phyloP scores from a whole-genome alignment of 345 rosid genomes.

The Erysimum cheiranthoides region DNA sequence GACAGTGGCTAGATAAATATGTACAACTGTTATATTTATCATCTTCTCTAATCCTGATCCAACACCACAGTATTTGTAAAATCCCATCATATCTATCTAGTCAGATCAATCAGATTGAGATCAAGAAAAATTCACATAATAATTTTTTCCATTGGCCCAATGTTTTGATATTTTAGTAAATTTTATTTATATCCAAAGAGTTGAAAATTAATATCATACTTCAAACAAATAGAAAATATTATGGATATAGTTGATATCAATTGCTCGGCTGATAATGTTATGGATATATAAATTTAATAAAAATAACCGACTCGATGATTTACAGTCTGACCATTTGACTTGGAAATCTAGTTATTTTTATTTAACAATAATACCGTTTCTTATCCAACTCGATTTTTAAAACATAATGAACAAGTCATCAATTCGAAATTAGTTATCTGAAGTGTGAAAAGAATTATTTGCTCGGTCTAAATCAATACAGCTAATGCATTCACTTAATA shows the following conservation, averaged over 20 bases:
- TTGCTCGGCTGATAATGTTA: too few relatives aligned
- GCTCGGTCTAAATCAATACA: conserved; percentile 32
- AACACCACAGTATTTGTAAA: not conserved
- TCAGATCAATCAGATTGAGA: not conserved
- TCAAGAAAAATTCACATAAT: too few relatives aligned
- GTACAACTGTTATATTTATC: not conserved
- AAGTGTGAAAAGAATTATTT: conserved; percentile 30
- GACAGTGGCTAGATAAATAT: not conserved
- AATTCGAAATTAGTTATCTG: not conserved
- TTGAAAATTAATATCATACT: too few relatives aligned
- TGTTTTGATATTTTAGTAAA: too few relatives aligned
- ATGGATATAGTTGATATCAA: not conserved
- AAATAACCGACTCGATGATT: not conserved
- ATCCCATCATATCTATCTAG: not conserved
- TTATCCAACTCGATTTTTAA: not conserved
- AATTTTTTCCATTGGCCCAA: too few relatives aligned
- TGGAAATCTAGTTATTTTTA: not conserved
- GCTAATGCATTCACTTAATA: conserved; percentile 28
- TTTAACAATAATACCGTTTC: conserved; percentile 10
- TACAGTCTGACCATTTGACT: too few relatives aligned
- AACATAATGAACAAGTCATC: conserved; percentile 1
- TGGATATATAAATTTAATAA: too few relatives aligned
- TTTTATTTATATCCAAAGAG: too few relatives aligned
- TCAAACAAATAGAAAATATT: not conserved
- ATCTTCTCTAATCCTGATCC: not conserved